Evolutionary conservation across 1,139 yeast genomes (phyloP).

Genomic region (Kodamaea alishanica): DNA sequence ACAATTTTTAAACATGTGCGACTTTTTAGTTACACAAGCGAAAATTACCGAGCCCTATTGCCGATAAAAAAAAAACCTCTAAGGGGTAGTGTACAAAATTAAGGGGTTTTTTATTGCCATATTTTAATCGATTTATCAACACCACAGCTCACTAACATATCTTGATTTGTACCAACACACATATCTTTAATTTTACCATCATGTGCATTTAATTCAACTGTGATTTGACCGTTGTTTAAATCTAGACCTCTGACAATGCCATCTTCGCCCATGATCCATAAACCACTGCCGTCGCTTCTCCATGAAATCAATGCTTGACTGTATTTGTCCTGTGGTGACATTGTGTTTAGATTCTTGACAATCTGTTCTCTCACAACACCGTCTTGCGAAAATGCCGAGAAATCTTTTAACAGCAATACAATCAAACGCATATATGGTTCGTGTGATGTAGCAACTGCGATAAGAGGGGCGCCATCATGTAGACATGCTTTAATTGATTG

Average conservation of each 20-base stretch:
- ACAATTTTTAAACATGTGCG: conserved; percentile 4
- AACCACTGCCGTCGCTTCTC: conserved; percentile 38
- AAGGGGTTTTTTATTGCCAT: conserved; percentile 4
- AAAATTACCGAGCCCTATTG: no score
- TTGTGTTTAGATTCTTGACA: conserved; percentile 53
- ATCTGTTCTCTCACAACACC: conserved; percentile 41
- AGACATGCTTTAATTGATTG: conserved; percentile 38
- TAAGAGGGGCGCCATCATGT: conserved; percentile 21
- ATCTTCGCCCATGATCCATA: conserved; percentile 71
- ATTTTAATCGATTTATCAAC: conserved; percentile 35
- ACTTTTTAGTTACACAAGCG: no score
- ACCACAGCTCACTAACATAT: conserved; percentile 44
- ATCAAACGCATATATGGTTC: conserved; percentile 71
- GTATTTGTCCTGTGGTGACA: conserved; percentile 69
- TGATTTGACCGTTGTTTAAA: conserved; percentile 24
- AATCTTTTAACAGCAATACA: conserved; percentile 41
- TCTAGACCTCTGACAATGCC: conserved; percentile 63
- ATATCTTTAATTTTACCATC: conserved; percentile 50
- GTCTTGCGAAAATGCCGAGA: conserved; percentile 7
- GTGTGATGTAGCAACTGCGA: conserved; percentile 69
- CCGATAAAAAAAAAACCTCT: no score
- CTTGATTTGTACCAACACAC: conserved; percentile 30
- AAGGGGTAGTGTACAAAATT: background rate
- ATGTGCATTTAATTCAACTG: conserved; percentile 28
- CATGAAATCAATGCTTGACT: conserved; percentile 51